These are phyloP conservation scores for Melaleuca quinquenervia DNA, from an alignment of 345 rosid species.

Conservation along the genomic window DNA sequence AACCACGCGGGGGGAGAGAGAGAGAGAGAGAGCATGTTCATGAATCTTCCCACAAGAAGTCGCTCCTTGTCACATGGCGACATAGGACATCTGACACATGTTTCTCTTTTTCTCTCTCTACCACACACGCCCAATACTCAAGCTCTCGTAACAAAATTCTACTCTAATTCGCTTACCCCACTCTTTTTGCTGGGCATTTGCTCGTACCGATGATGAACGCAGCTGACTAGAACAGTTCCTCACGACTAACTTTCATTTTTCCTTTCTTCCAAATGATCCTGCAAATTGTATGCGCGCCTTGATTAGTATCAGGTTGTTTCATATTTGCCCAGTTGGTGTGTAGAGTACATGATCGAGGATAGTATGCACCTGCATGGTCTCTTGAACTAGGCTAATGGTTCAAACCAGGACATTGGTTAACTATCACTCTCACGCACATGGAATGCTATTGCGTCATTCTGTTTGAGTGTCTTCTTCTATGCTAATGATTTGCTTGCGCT, in stretches of 20 bases:
- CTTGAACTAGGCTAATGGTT: not conserved
- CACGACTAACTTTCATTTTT: accelerated
- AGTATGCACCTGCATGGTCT: not conserved
- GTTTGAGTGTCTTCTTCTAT: not conserved
- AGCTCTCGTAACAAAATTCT: not conserved
- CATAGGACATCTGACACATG: not conserved
- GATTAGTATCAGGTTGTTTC: not conserved
- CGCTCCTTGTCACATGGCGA: not conserved
- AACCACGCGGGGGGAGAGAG: not conserved
- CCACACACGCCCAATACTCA: not conserved
- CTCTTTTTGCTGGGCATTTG: not conserved
- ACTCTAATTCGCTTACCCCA: not conserved
- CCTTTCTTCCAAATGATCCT: not conserved
- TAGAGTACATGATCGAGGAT: not conserved
- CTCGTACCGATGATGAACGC: not conserved
- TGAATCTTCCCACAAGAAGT: not conserved
- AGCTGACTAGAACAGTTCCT: not conserved
- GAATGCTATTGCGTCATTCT: not conserved
- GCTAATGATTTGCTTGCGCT: not conserved
- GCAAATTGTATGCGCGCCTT: accelerated
- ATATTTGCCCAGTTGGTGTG: not conserved
- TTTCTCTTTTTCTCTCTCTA: not conserved
- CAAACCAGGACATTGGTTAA: not conserved
- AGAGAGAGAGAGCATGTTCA: not conserved
- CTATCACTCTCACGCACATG: not conserved